Evolutionary conservation across 2,329 filamentous ascomycete species (phyloP), one percentile per base, ranked within the genome.

Genomic region (Monosporascus sp.): DNA sequence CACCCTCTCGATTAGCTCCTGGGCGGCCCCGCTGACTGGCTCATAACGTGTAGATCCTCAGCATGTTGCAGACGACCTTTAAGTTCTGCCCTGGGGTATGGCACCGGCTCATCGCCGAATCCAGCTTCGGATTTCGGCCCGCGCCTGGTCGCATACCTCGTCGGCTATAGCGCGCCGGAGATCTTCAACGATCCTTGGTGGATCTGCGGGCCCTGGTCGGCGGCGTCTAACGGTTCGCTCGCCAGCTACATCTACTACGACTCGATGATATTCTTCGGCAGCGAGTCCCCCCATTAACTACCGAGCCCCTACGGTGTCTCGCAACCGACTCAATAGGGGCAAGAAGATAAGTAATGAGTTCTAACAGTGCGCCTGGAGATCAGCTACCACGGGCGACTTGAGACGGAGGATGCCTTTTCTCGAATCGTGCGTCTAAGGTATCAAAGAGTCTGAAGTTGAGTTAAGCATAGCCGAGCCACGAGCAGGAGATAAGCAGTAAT

Each of bases 81-180:
- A 72, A 70, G 52, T 69, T 72, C 49, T 66, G 67, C 0, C 0
- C 51, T 73, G 2, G 70, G 67, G 0, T 70, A 70, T 41, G 72
- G 72, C 44, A 70, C 67, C 6, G 71, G 69, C 3, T 67, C 69
- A 3, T 65, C 70, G 0, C 50, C 73, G 51, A 73, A 72, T 27
- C 69, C 70, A 15, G 71, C 70, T 0, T 0, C 68, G 5, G 70
- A 72, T 35, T 68, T 72, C 38, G 70, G 70, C 2, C 68, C 69
- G 0, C 60, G 55, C 56, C 1, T 61, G n/a, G 49, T 61, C 7
- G 54, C 53, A n/a, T 56, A 50, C 48, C 46, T 47, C 3, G 56
- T 55, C 15, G 59, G 56, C 31, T 61, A 60, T 41, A 57, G 57
- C 7, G 51, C 54, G 2, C 50, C 51, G 1, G 60, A 64, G 24